phyloP scores from a whole-genome alignment of 805 yeast species.

The Starmera amethionina region DNA sequence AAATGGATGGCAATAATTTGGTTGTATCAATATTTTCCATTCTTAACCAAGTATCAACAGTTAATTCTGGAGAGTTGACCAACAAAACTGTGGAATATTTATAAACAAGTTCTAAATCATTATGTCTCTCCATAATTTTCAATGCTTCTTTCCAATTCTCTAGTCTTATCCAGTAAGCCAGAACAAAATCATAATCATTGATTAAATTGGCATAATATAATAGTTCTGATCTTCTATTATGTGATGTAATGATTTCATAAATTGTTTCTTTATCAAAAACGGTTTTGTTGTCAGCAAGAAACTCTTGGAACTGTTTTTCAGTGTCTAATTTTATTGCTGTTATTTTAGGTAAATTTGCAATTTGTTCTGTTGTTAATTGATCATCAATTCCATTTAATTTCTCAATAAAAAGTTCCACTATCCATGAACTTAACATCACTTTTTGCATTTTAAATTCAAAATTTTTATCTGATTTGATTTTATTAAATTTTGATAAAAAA shows the following conservation, averaged over 20 bases:
- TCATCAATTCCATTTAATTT: slow-evolving; percentile 26
- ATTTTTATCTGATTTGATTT: slow-evolving; percentile 16
- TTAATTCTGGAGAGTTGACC: slow-evolving; percentile 54
- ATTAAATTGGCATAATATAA: slow-evolving; percentile 58
- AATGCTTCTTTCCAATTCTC: slow-evolving; percentile 72
- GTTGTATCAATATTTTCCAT: slow-evolving; percentile 44
- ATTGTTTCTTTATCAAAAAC: slow-evolving; percentile 56
- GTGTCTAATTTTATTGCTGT: slow-evolving; percentile 17
- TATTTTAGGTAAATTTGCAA: slow-evolving; percentile 12
- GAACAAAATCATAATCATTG: slow-evolving; percentile 58
- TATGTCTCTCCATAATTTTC: slow-evolving; percentile 39
- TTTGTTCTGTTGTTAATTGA: slow-evolving; percentile 17
- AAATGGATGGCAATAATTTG: slow-evolving; percentile 64
- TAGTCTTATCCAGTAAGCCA: slow-evolving; percentile 56
- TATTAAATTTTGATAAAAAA: slow-evolving; percentile 30
- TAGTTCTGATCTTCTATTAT: slow-evolving; percentile 55
- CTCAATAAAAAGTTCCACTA: slow-evolving; percentile 24
- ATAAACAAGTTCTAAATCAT: slow-evolving; percentile 43
- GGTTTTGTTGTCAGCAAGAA: slow-evolving; percentile 38
- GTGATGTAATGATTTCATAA: slow-evolving; percentile 60
- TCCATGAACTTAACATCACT: slow-evolving; percentile 25
- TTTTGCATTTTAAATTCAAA: slow-evolving; percentile 21
- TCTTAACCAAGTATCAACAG: slow-evolving; percentile 74
- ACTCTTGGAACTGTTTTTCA: slow-evolving; percentile 30
- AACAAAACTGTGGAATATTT: slow-evolving; percentile 61